phyloP scores from a whole-genome alignment of 2,329 filamentous ascomycete genomes.

The Penicillium sp. region DNA sequence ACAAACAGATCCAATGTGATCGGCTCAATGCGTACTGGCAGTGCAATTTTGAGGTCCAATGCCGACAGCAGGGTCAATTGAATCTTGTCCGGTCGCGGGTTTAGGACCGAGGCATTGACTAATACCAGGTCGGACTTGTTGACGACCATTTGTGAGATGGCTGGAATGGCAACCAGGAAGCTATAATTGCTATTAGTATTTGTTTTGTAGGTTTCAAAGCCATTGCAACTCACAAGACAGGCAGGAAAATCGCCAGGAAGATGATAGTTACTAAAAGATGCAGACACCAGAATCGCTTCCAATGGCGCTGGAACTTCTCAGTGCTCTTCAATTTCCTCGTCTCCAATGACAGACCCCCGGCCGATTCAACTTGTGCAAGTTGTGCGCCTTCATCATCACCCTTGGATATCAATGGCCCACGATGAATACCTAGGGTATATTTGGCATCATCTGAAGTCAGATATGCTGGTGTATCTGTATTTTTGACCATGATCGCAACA shows the following conservation, averaged over 20 bases:
- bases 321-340: slow-evolving; percentile 23
- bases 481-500: slow-evolving; percentile 24
- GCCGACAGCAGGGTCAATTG: slow-evolving; percentile 36
- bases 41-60: slow-evolving; percentile 35
- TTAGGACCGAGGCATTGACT: slow-evolving; percentile 34
- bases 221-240: slow-evolving; percentile 35
- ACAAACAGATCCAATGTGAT: slow-evolving; percentile 36
- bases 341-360: slow-evolving; percentile 28
- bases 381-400: slow-evolving; percentile 17
- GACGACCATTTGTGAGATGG: slow-evolving; percentile 41
- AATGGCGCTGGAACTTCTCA: slow-evolving; percentile 35
- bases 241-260: slow-evolving; percentile 41
- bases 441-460: slow-evolving; percentile 29
- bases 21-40: slow-evolving; percentile 39
- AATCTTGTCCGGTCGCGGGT: slow-evolving; percentile 35
- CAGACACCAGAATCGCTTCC: slow-evolving; percentile 40
- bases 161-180: slow-evolving; percentile 42
- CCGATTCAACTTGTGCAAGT: slow-evolving; percentile 30
- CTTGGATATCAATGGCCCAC: slow-evolving; percentile 27
- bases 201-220: neutral
- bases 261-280: slow-evolving; percentile 37
- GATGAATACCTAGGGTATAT: slow-evolving; percentile 31
- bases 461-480: slow-evolving; percentile 25
- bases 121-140: slow-evolving; percentile 39
- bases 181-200: slow-evolving; percentile 20